Base-by-base conservation (phyloP, 495 filamentous ascomycete species). In the Physcia stellaris region DNA sequence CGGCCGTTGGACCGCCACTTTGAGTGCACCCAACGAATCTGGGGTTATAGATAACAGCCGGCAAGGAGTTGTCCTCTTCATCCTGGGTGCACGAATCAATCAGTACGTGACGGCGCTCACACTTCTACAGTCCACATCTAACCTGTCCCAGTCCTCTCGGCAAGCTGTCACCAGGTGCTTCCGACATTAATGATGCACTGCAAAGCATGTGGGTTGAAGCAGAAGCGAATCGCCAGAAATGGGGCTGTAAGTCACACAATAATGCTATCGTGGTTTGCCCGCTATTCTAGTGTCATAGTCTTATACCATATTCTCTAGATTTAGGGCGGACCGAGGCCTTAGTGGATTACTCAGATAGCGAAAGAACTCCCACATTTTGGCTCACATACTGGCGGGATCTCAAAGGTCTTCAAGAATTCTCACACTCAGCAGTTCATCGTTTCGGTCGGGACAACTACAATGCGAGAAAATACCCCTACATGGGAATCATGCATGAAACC, bases 401-500 rank as follows among this genome's bases (percentile, higher is more conserved):
- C n/a, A 39, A 51, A 19, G 37, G 45, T 22, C 45, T 51, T n/a
- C 48, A 46, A 26, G 30, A 15, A 7, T 51, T 51, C 24, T 24
- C 48, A 6, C 31, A 33, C 12, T 24, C 19, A 1, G 11, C 37
- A 16, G 33, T 19, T 12, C 48, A 51, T 36, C 32, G 37, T 32
- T 11, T 45, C 4, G 41, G 24, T 13, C 19, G 26, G 27, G 24
- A 33, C 27, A 39, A 10, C 3, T 45, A 45, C 15, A n/a, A 28
- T 5, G 24, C 16, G 39, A 35, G 32, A 21, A 49, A 47, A 27
- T 49, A 39, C 35, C 47, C 46, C 5, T 44, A 49, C 32, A 28
- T 49, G 19, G 49, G 49, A 6, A 46, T 52, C 21, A 40, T 46
- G 35, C 49, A 52, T 31, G 49, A 52, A 35, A 41, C 43, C 15